Percentiles rank a stretch among this genome's conserved stretches.
These are phyloP conservation scores for Corylus avellana DNA, from an alignment of 306 rosid species.

Conservation along the genomic window DNA sequence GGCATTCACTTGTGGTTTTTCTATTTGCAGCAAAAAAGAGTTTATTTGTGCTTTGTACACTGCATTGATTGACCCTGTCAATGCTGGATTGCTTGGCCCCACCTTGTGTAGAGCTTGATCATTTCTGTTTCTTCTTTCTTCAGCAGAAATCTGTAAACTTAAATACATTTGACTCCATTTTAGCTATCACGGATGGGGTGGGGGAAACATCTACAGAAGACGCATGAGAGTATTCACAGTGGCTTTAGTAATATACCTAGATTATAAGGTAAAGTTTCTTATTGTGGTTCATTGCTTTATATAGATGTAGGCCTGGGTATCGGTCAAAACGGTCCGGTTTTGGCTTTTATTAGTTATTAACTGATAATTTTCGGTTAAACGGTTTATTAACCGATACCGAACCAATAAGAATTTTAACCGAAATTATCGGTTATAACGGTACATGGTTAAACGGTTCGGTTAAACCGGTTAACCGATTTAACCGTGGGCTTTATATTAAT, in stretches of 20 bases:
- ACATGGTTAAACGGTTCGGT: too few species aligned
- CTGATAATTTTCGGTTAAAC: too few species aligned
- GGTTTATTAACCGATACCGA: too few species aligned
- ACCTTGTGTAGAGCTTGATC: conserved; percentile 5
- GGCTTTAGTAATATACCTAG: conserved; percentile 49
- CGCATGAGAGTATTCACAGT: conserved; percentile 50
- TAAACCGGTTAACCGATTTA: too few species aligned
- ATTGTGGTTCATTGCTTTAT: conserved; percentile 6
- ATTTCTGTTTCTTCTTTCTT: conserved; percentile 16
- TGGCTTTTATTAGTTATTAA: too few species aligned
- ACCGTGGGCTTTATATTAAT: too few species aligned
- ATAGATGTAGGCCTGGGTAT: too few species aligned
- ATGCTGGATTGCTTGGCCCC: conserved; percentile 32
- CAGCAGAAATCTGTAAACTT: conserved; percentile 1
- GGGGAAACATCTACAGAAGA: conserved; percentile 53
- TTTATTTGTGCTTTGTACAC: conserved; percentile 11
- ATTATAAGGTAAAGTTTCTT: conserved; percentile 51
- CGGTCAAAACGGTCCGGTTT: too few species aligned
- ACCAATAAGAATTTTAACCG: too few species aligned
- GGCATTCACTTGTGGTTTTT: too few species aligned
- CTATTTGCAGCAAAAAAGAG: too few species aligned
- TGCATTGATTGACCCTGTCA: conserved; percentile 16
- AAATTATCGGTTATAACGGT: too few species aligned
- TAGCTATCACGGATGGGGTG: conserved; percentile 36
- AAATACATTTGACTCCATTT: background rate